Evolutionary conservation across 192 early-diverging fungal species (phyloP).

Genomic region (Dimargaris xerosporica): DNA sequence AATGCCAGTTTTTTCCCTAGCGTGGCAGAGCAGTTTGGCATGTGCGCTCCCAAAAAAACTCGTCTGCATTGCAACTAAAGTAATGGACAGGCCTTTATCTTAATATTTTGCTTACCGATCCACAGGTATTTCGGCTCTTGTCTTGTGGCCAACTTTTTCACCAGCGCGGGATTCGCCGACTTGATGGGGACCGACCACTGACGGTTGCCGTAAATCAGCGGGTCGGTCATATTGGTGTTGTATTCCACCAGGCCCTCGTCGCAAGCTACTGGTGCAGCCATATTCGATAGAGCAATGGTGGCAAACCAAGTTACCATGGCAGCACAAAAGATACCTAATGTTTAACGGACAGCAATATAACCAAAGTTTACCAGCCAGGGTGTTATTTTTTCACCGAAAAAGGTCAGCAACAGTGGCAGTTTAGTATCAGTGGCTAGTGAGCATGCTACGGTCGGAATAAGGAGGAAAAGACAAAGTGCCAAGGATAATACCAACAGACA

Average conservation of each 20-base stretch:
- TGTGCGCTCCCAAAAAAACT: not conserved
- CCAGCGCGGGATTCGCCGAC: not conserved
- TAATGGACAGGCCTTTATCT: no score
- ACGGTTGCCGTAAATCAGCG: not conserved
- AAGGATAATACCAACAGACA: no score
- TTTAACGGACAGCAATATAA: no score
- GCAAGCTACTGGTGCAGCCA: not conserved
- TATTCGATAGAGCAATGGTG: not conserved
- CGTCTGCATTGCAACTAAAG: not conserved
- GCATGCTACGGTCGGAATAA: no score
- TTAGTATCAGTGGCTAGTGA: no score
- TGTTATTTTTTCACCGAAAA: no score
- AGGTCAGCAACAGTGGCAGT: no score
- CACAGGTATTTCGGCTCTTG: constrained; percentile 1
- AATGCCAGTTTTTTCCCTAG: not conserved
- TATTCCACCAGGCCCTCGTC: not conserved
- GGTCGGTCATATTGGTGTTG: not conserved
- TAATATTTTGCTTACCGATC: not conserved
- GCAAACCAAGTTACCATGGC: not conserved
- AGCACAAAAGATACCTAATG: no score
- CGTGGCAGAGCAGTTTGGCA: not conserved
- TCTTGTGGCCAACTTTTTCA: not conserved
- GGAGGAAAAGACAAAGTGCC: no score
- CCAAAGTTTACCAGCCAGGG: no score
- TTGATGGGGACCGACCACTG: no score